Evolutionary conservation across 192 early-diverging fungal species (phyloP), one percentile per base, ranked within the genome.

Genomic region (Pilaira anomala): DNA sequence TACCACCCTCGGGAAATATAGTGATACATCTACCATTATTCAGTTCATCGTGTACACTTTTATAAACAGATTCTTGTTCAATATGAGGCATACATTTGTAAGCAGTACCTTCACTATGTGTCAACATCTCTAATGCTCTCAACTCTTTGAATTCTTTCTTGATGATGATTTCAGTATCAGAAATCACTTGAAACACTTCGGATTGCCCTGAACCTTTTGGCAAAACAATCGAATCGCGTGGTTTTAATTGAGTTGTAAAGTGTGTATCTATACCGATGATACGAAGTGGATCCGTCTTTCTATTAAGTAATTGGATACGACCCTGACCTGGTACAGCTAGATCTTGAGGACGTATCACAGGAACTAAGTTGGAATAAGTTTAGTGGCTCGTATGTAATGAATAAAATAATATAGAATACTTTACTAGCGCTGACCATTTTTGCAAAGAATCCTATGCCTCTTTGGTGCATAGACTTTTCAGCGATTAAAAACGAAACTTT

Each of bases 1-100:
- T 91, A 13, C 97, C 97, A 45, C 97, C 96, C 62, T 98, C 97
- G 6, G 97, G 97, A 76, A 99, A 99, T 61, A 99, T 99, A 14
- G 94, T 93, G 7, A 99, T 87, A 68, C 93, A 93, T 51, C 75
- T 69, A 26, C 77, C 87, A 33, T 74, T 73, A 63, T 89, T 83
- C 29, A 99, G 69, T 8, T 88, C 83, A 14, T 87, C 78, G 62
- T 90, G 87, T 13, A 99, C 97, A 11, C 80, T 74, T n/a, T 80
- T 75, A 72, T 94, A 98, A 73, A 98, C 93, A 0, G 84, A 79
- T 39, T 80, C 75, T 77, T 98, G 96, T 69, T 99, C 91, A 57
- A 99, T 78, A 66, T 94, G 91, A 46, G 97, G 91, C 29, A 83
- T 66, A 45, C 79, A 79, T 71, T 88, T 90, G 67, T 80, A 91